Evolutionary conservation across 768 basidiomycete species (phyloP), one percentile per base, ranked within the genome.

Genomic region (Boletales sp.): DNA sequence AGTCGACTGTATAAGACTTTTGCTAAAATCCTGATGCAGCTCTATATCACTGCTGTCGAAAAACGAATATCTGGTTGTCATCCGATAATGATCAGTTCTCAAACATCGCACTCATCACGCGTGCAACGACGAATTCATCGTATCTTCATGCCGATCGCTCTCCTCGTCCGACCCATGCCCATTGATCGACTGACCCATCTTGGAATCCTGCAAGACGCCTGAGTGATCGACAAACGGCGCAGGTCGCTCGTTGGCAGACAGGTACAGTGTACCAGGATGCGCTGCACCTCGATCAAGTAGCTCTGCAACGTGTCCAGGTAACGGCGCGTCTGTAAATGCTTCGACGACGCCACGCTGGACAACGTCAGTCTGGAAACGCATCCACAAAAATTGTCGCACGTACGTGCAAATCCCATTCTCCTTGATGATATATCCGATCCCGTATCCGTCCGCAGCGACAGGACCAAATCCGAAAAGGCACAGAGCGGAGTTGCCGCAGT

Each of bases 371-470:
- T 21, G 21, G 21, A 21, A 21, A 21, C 21, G 4, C 21, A 21
- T 21, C 21, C 2, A 21, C 21, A 21, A 21, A 21, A n/a, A n/a
- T 21, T 4, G 21, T 6, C 14, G 46, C 5, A 67, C 84, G 18
- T 68, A 90, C 86, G 95, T 75, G 14, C 87, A 90, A 45, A 95
- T 79, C 3, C 86, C 87, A 53, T 94, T 87, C 56, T 97, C 94
- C 70, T 97, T 98, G 76, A 99, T 97, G 67, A 99, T 99, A 64
- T 98, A 99, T 17, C 95, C 95, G 53, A 97, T 86, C 5, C 95
- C 95, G 62, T 92, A 95, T 1, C 95, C 95, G 57, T 97, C 93
- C 17, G 89, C 87, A 2, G 93, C 89, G 50, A 94, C 93, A 4
- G 94, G 92, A 0, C 94, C 95, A 61, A 97, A 99, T 8, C 94